Base-by-base conservation (phyloP, 306 rosid genomes). In the Ceratonia siliqua region DNA sequence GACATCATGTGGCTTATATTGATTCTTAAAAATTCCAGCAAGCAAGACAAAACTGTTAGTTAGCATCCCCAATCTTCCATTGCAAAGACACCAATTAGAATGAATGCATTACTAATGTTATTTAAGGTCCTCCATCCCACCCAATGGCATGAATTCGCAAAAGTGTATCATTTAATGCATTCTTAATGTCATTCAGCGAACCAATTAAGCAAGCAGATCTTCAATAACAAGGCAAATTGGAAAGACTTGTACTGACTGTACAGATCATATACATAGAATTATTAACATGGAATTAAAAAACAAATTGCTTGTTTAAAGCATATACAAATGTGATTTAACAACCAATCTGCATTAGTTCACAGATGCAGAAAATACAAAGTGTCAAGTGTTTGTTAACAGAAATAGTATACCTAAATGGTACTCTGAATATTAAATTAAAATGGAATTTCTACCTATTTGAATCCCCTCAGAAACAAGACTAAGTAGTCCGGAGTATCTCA, bases 351-450 rank as follows among this genome's bases (percentile, higher is more conserved):
- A 15, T 15, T 21, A 14, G 13, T 46, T 15, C 46, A 59, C 10
- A 27, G 42, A 57, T 27, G 32, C 59, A 27, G 10, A 57, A 55
- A 24, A 32, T 25, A 5, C 15, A 33, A 36, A n/a, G 33, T 0
- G 30, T 20, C 2, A 11, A 6, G 1, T 20, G 6, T 24, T 45
- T 3, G 11, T 15, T 52, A 38, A 43, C 69, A 53, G 13, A 72
- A 64, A 33, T 10, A 25, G n/a, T n/a, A 21, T 32, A 25, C 50
- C 14, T 41, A 42, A 30, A 7, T 42, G 27, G 72, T 24, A 24
- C 9, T 72, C 58, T 18, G 49, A 28, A 17, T 65, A 27, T 38
- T 36, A 18, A 50, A 61, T 13, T 41, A 70, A 58, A 70, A 62
- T 9, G 36, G 59, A 42, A 6, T 58, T 58, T 58, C 14, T 17